Evolutionary conservation across 495 filamentous ascomycete genomes (phyloP).

Genomic region (Xylaria nigripes): DNA sequence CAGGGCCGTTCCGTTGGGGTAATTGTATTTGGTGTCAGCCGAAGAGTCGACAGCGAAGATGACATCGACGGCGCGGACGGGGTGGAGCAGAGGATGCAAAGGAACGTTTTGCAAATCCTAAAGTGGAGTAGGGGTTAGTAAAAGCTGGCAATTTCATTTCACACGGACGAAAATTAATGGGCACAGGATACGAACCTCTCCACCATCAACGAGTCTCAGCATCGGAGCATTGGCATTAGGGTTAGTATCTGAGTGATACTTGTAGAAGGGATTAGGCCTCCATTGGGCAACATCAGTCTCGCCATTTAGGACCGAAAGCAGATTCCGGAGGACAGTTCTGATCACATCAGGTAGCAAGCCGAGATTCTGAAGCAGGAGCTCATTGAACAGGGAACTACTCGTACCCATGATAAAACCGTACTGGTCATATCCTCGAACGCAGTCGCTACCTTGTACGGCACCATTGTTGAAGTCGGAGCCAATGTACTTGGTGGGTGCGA

Average conservation of each 20-base stretch:
- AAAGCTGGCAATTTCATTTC: not conserved
- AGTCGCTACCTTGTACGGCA: constrained; percentile 48
- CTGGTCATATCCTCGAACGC: constrained; percentile 77
- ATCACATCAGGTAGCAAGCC: constrained; percentile 46
- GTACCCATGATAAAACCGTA: constrained; percentile 84
- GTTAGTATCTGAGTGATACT: constrained; percentile 58
- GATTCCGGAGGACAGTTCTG: constrained; percentile 41
- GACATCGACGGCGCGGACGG: constrained; percentile 68
- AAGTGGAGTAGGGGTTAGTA: not conserved
- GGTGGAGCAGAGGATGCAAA: constrained; percentile 77
- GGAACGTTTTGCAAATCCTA: constrained; percentile 83
- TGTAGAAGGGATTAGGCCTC: constrained; percentile 76
- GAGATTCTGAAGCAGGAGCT: constrained; percentile 51
- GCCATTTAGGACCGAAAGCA: constrained; percentile 48
- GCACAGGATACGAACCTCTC: constrained; percentile 22
- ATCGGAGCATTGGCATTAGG: constrained; percentile 43
- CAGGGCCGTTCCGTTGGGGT: constrained; percentile 82
- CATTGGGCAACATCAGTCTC: constrained; percentile 74
- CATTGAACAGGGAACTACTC: constrained; percentile 84
- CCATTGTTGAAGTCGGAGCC: constrained; percentile 74
- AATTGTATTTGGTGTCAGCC: constrained; percentile 65
- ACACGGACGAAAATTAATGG: not conserved
- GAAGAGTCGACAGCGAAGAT: constrained; percentile 87
- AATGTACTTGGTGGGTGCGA: constrained; percentile 64
- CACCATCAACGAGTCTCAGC: constrained; percentile 56